Evolutionary conservation across 1,284 basidiomycete genomes (phyloP).

Genomic region (Paramarasmius palmivorus): DNA sequence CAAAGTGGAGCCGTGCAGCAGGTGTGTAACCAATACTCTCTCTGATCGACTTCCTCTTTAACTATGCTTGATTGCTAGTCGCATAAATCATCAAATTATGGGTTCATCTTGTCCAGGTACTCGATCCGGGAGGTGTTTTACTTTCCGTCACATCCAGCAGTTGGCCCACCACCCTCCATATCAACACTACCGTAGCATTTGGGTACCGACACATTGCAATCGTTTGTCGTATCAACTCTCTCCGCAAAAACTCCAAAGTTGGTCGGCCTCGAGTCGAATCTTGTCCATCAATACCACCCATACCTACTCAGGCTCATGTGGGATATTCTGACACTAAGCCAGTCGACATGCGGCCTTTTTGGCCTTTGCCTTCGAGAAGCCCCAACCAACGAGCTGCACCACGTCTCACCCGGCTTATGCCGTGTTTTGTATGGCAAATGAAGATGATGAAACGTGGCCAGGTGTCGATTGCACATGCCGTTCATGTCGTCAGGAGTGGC

Average conservation of each 20-base stretch:
- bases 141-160: conserved; percentile 18
- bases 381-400: conserved; percentile 35
- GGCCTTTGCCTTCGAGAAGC: conserved; percentile 68
- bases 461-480: conserved; percentile 66
- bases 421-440: conserved; percentile 63
- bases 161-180: conserved; percentile 34
- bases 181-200: conserved; percentile 41
- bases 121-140: conserved; percentile 53
- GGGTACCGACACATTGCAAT: conserved; percentile 52
- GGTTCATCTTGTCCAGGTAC: conserved; percentile 50
- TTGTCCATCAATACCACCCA: conserved; percentile 36
- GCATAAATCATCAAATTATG: conserved; percentile 63
- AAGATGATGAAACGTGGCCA: conserved; percentile 69
- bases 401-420: conserved; percentile 33
- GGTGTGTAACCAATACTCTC: conserved; percentile 31
- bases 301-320: conserved; percentile 48
- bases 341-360: conserved; percentile 50
- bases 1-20: conserved; percentile 43
- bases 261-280: conserved; percentile 51
- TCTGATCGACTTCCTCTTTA: conserved; percentile 8
- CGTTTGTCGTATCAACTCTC: conserved; percentile 70
- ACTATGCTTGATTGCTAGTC: conserved; percentile 32
- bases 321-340: conserved; percentile 66
- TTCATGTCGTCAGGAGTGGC: conserved; percentile 57
- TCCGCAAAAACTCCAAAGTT: conserved; percentile 47